These are phyloP conservation scores for Castanea crenata DNA, from an alignment of 306 rosid species.

Conservation along the genomic window DNA sequence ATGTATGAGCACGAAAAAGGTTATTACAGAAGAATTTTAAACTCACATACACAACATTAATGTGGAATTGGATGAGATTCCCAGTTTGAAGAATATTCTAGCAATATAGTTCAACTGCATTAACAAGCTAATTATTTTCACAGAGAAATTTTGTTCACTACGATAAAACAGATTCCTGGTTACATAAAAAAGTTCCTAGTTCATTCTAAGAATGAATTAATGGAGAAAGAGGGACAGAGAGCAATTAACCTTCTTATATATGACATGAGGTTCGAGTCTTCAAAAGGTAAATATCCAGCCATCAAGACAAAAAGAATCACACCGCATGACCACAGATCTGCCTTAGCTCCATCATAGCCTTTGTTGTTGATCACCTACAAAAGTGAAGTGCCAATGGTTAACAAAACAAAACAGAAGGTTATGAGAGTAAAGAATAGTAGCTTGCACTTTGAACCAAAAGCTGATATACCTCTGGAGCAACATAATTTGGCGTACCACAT, in stretches of 20 bases:
- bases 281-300: conserved; percentile 97
- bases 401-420: background rate
- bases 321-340: conserved; percentile 98
- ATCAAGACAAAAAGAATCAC: conserved; percentile 84
- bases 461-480: conserved; percentile 90
- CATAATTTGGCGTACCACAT: conserved; percentile 96
- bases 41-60: background rate
- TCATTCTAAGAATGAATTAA: conserved; percentile 4
- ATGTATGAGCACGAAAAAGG: background rate
- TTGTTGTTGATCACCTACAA: conserved; percentile 83
- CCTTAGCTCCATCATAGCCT: conserved; percentile 92
- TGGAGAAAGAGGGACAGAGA: background rate
- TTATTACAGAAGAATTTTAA: too few species aligned
- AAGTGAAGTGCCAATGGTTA: conserved; percentile 24
- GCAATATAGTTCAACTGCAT: background rate
- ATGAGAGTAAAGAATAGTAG: conserved; percentile 11
- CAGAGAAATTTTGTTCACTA: background rate
- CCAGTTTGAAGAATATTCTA: background rate
- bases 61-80: background rate
- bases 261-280: conserved; percentile 75
- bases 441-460: conserved; percentile 7
- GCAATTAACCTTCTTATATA: conserved; percentile 70
- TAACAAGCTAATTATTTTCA: background rate
- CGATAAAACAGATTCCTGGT: background rate
- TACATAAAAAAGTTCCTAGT: background rate